Evolutionary conservation across 768 basidiomycete species (phyloP), one percentile per base, ranked within the genome.

Genomic region (Suillus decipiens): DNA sequence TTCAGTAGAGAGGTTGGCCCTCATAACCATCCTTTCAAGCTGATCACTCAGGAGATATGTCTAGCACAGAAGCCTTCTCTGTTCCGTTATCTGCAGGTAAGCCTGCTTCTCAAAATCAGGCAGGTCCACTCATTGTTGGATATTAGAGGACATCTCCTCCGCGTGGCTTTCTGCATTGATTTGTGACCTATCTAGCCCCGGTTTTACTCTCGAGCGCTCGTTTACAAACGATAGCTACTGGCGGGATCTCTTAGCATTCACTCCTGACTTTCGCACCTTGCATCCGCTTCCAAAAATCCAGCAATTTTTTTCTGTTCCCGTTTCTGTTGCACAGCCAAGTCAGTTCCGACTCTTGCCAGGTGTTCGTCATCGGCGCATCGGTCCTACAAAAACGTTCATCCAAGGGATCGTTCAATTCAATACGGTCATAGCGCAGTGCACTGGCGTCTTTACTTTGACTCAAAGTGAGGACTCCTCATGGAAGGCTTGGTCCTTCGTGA

Each of bases 391-490:
- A 9, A 28, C 22, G 24, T 47, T 60, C 42, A 61, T 62, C 34
- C 61, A 62, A 9, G 61, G 61, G 12, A 61, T 62, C 5, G 2
- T 62, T 14, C 55, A 62, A 48, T 62, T 62, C 33, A 31, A 62
- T 12, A 62, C 61, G 8, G 60, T 14, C 36, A 61, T 59, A 31
- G 61, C 33, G 5, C 61, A 62, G 12, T 60, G 61, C 14, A 15
- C 42, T 43, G 61, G 43, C 1, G 59, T 62, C 33, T 62, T 62
- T 12, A 62, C 61, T 19, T 11, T 62, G 43, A 37, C 17, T 37
- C 19, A 59, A 34, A 24, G 2, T 5, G 61, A 59, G 7, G 61
- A 55, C 8, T 59, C 57, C 14, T 61, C 61, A n/a, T 62, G 61
- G 61, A 62, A 62, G 37, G 58, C 59, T 34, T 43, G 33, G 58